A percentile compares a stretch with the other conserved stretches of the same genome.
Conservation (phyloP, 768 basidiomycete genomes). For the Amanita phalloides region DNA sequence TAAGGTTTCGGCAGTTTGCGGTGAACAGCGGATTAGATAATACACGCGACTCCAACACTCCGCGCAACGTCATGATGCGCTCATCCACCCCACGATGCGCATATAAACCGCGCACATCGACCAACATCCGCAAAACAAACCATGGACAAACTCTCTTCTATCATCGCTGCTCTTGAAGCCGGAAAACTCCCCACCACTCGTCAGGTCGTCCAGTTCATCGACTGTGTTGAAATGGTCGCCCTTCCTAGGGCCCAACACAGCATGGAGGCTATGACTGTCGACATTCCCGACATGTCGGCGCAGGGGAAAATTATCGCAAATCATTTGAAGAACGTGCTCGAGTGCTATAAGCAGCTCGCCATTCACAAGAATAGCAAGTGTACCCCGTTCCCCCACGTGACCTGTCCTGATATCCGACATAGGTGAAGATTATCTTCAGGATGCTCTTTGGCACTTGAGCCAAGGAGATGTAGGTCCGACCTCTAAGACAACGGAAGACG, state of each 20-base stretch:
- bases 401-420: neutral
- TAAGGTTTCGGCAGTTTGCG: conserved; percentile 13
- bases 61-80: conserved; percentile 1
- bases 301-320: conserved; percentile 43
- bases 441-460: conserved; percentile 54
- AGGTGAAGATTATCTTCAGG: conserved; percentile 60
- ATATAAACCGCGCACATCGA: neutral
- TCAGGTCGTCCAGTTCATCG: conserved; percentile 42
- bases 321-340: conserved; percentile 40
- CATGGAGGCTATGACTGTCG: conserved; percentile 12
- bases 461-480: conserved; percentile 38
- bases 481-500: conserved; percentile 22
- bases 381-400: neutral
- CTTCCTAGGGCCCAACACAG: conserved; percentile 34
- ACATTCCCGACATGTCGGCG: conserved; percentile 30
- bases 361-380: conserved; percentile 45
- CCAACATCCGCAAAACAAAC: neutral
- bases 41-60: too few species aligned
- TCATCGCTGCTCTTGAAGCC: conserved; percentile 59
- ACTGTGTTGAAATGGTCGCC: conserved; percentile 41
- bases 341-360: conserved; percentile 44
- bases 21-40: too few species aligned
- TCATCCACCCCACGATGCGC: neutral
- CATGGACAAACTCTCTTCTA: conserved; percentile 56
- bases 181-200: conserved; percentile 59